These are phyloP conservation scores for Mycena indigotica DNA, from an alignment of 768 basidiomycete genomes.

Conservation along the genomic window DNA sequence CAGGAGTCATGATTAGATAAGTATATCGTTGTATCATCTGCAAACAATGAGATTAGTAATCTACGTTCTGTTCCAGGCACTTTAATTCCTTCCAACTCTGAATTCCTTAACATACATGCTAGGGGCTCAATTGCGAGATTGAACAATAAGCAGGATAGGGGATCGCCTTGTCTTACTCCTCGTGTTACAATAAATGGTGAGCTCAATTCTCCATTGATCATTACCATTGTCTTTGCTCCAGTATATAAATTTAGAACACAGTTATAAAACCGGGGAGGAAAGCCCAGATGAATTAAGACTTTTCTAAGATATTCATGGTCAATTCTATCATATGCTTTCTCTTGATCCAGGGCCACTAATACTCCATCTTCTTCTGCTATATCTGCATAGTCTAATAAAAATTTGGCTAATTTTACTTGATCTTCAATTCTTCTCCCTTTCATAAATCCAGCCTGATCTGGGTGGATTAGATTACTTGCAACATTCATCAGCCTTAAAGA, in stretches of 20 bases:
- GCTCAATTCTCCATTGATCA: background rate
- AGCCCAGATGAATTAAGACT: background rate
- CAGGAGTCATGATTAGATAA: background rate
- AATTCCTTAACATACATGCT: slow-evolving; percentile 1
- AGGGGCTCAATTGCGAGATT: background rate
- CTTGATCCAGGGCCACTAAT: background rate
- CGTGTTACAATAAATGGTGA: background rate
- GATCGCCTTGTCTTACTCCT: background rate
- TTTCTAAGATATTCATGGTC: slow-evolving; percentile 11
- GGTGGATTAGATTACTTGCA: background rate
- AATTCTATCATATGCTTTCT: slow-evolving; percentile 10
- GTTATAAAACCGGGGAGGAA: background rate
- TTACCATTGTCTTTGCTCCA: background rate
- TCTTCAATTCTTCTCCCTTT: slow-evolving; percentile 3
- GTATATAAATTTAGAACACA: background rate
- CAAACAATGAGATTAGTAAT: background rate
- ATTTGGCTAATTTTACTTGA: background rate
- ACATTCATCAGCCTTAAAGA: background rate
- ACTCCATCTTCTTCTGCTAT: slow-evolving; percentile 9
- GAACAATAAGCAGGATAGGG: background rate
- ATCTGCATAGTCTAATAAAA: background rate
- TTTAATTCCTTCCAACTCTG: background rate
- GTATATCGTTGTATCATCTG: slow-evolving; percentile 2
- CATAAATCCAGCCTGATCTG: slow-evolving; percentile 3
- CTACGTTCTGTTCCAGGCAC: background rate